Evolutionary conservation across 2,329 filamentous ascomycete species (phyloP).

Genomic region (Mycosphaerelloides madeirae): DNA sequence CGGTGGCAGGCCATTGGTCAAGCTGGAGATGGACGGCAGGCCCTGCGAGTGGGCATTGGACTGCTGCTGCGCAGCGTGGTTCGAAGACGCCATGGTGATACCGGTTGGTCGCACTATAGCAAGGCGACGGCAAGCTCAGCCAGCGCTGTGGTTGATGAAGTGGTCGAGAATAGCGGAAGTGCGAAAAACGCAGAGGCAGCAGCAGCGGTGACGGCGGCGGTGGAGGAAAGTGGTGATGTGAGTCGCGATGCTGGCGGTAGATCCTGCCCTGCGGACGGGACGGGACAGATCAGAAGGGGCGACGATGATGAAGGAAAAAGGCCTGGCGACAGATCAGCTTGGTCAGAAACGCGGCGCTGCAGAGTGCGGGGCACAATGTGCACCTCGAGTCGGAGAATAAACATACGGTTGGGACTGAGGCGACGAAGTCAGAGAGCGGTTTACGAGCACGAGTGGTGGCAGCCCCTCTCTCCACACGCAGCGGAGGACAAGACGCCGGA

Average conservation of each 20-base stretch:
- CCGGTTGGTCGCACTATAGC: slow-evolving; percentile 1
- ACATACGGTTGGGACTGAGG: slow-evolving; percentile 13
- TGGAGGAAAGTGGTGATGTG: not conserved
- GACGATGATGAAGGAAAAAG: not conserved
- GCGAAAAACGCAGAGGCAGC: not conserved
- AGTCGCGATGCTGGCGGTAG: slow-evolving; percentile 9
- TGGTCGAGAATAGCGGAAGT: not conserved
- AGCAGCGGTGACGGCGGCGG: not conserved
- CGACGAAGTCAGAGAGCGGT: slow-evolving; percentile 10
- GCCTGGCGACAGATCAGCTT: not conserved
- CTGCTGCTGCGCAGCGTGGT: slow-evolving; percentile 15
- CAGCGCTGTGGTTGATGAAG: slow-evolving; percentile 1
- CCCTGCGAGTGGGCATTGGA: slow-evolving; percentile 18
- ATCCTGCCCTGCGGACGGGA: slow-evolving; percentile 3
- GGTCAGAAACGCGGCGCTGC: slow-evolving; percentile 7
- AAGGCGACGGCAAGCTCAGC: slow-evolving; percentile 3
- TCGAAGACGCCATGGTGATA: slow-evolving; percentile 25
- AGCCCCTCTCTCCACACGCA: too few relatives aligned
- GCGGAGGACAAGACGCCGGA: slow-evolving; percentile 5
- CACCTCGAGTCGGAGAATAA: slow-evolving; percentile 22
- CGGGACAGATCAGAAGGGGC: not conserved
- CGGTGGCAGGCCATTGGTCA: slow-evolving; percentile 34
- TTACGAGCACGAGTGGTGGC: slow-evolving; percentile 12
- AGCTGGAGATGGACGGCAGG: slow-evolving; percentile 34
- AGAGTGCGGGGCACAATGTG: slow-evolving; percentile 14